Base-by-base conservation (phyloP, 2,329 filamentous ascomycete species). In the Lachnellula cervina region DNA sequence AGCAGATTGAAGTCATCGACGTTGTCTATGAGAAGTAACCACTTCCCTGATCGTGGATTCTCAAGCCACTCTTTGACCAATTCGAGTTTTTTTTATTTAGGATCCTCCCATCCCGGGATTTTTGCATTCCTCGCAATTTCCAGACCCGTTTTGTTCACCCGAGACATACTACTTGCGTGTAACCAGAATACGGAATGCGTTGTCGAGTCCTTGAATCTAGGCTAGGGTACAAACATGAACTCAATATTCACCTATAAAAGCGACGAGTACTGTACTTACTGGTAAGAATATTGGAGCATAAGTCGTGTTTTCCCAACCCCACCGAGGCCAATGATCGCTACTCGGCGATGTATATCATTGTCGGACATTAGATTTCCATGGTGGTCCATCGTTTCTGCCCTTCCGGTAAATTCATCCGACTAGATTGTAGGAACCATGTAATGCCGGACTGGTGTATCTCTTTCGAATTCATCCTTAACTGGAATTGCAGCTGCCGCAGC, bases 11-110 rank as follows among this genome's bases (percentile, higher is more conserved):
- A 40, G 48, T 77, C 72, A 50, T 78, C 74, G 13, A 71, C 73
- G 50, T 76, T 78, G 52, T 78, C 74, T 16, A 78, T 49, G 32
- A 78, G 62, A 38, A 77, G 52, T 1, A 78, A 62, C 76, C 74
- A 77, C 19, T 50, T 48, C 14, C 45, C 43, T 3, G 45, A 47
- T 17, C 42, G 32, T 0, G 55, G 54, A 1, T 67, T 65, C 1
- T 49, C 55, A 17, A 38, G 54, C 14, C 64, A 60, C 14, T 58
- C 19, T 34, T 46, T 46, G 2, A 60, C 52, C 14, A 60, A 28
- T 16, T 47, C 46, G 42, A 56, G 55, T 17, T 57, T 37, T 34
- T 59, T 55, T 49, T 46, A 46, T 32, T 57, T 57, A 5, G 44
- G 37, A 34, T 54, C 42, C 2, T 54, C 54, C 8, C 44, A 28